Evolutionary conservation across 495 filamentous ascomycete species (phyloP).

Genomic region (Bacidia rubella): DNA sequence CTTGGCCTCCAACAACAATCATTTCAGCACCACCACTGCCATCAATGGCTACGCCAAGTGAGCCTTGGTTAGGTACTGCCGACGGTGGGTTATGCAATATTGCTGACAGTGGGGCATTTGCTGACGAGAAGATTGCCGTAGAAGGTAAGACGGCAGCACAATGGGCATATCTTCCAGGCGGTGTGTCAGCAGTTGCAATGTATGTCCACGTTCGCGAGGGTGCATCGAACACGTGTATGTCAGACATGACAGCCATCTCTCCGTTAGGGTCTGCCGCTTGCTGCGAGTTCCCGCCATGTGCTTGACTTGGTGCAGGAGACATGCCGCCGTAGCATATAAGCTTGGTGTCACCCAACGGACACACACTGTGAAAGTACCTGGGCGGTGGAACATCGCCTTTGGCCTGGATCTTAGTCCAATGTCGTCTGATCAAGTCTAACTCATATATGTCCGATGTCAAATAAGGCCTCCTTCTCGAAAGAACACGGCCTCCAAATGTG

Average conservation of each 20-base stretch:
- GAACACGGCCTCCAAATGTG: slow-evolving; percentile 81
- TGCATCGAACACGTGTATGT: slow-evolving; percentile 95
- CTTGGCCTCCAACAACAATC: slow-evolving; percentile 93
- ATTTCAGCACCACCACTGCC: slow-evolving; percentile 89
- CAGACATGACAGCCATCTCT: slow-evolving; percentile 85
- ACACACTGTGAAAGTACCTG: slow-evolving; percentile 93
- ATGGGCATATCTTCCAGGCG: slow-evolving; percentile 91
- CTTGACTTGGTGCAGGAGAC: slow-evolving; percentile 55
- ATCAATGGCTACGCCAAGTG: slow-evolving; percentile 74
- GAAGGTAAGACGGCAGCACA: slow-evolving; percentile 89
- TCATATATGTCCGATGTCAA: slow-evolving; percentile 86
- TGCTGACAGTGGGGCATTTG: slow-evolving; percentile 68
- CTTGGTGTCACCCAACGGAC: slow-evolving; percentile 84
- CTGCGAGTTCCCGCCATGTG: slow-evolving; percentile 28
- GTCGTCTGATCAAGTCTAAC: slow-evolving; percentile 75
- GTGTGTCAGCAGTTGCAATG: slow-evolving; percentile 64
- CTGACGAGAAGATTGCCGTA: slow-evolving; percentile 69
- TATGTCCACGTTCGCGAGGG: slow-evolving; percentile 71
- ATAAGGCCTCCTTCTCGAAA: slow-evolving; percentile 69
- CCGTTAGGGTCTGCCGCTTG: slow-evolving; percentile 37
- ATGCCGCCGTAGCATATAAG: slow-evolving; percentile 97
- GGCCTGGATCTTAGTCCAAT: slow-evolving; percentile 83
- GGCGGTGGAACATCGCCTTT: slow-evolving; percentile 76
- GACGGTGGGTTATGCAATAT: slow-evolving; percentile 79
- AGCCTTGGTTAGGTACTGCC: slow-evolving; percentile 66